phyloP scores from a whole-genome alignment of 2,329 filamentous ascomycete genomes.

The Trichoderma sp. region DNA sequence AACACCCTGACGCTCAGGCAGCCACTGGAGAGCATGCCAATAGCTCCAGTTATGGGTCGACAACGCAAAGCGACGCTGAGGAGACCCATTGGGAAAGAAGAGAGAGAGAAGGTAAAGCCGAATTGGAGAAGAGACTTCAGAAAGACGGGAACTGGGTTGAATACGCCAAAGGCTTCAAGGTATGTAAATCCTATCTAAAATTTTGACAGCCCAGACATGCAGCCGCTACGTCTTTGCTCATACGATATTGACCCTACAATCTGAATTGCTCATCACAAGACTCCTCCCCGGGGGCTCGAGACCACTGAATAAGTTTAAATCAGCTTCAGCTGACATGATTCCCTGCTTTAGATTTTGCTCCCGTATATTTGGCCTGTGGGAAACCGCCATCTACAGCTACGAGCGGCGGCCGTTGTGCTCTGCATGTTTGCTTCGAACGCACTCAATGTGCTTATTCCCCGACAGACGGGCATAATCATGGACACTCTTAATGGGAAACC shows the following conservation, averaged over 20 bases:
- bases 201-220: background rate
- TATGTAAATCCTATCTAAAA: constrained; percentile 32
- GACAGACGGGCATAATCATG: constrained; percentile 77
- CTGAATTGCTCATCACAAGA: background rate
- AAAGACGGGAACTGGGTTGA: constrained; percentile 75
- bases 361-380: constrained; percentile 78
- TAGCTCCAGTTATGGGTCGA: constrained; percentile 45
- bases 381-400: constrained; percentile 65
- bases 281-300: background rate
- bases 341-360: constrained; percentile 62
- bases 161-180: constrained; percentile 72
- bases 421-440: constrained; percentile 71
- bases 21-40: constrained; percentile 26
- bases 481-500: constrained; percentile 61
- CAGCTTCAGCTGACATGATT: background rate
- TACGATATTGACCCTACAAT: background rate
- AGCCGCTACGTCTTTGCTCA: background rate
- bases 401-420: constrained; percentile 64
- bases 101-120: constrained; percentile 56
- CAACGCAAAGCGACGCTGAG: constrained; percentile 47
- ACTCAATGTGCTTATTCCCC: constrained; percentile 76
- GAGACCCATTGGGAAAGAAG: constrained; percentile 53
- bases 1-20: background rate
- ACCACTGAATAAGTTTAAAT: background rate
- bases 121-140: constrained; percentile 67